These are phyloP conservation scores for Trichophyton rubrum DNA, from an alignment of 2,329 filamentous ascomycete genomes.

Conservation along the genomic window DNA sequence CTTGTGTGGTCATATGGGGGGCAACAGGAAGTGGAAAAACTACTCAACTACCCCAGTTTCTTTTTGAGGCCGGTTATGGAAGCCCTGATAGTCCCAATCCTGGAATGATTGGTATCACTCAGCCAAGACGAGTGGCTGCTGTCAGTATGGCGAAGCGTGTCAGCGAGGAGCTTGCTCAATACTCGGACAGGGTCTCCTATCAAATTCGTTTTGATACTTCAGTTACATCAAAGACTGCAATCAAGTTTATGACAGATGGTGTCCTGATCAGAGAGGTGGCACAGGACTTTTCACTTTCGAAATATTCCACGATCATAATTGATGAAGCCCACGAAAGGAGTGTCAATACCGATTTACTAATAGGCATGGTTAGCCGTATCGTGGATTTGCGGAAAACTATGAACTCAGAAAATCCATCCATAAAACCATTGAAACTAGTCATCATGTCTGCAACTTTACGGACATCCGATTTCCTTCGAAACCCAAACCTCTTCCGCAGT, in stretches of 20 bases:
- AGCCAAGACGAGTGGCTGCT: conserved; percentile 85
- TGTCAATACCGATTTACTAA: conserved; percentile 95
- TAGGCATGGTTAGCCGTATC: conserved; percentile 90
- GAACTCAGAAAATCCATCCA: conserved; percentile 54
- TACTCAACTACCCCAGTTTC: conserved; percentile 90
- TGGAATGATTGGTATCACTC: conserved; percentile 89
- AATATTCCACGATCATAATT: conserved; percentile 88
- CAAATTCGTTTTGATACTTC: conserved; percentile 92
- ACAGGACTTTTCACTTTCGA: conserved; percentile 72
- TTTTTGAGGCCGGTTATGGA: conserved; percentile 89
- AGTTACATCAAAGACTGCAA: conserved; percentile 63
- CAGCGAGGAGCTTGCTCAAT: conserved; percentile 66
- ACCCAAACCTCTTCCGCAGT: conserved; percentile 61
- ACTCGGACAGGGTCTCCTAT: conserved; percentile 69
- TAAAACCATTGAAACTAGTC: conserved; percentile 75
- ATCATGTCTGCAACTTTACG: conserved; percentile 97
- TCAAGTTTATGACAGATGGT: conserved; percentile 99
- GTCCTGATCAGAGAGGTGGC: conserved; percentile 83
- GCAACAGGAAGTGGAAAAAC: conserved; percentile 96
- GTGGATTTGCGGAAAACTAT: conserved; percentile 71
- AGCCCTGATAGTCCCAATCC: conserved; percentile 63
- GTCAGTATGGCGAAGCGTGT: conserved; percentile 96
- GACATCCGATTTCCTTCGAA: conserved; percentile 81
- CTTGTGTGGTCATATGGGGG: conserved; percentile 83
- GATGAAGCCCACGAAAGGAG: conserved; percentile 96